phyloP scores from a whole-genome alignment of 306 rosid species.

The Hylodesmum podocarpum region DNA sequence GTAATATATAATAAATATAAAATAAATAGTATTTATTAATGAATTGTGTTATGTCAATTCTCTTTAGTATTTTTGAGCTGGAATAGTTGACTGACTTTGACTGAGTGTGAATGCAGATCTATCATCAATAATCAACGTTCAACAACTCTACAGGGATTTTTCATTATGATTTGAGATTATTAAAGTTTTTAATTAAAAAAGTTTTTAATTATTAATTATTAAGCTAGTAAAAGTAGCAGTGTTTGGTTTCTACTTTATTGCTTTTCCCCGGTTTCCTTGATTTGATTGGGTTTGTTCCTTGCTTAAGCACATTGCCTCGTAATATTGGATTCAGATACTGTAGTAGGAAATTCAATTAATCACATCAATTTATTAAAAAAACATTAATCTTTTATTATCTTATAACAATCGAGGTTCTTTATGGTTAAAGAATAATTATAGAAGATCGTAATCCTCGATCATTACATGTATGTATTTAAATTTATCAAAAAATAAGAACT shows the following conservation, averaged over 20 bases:
- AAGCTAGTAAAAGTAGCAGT: conserved; percentile 18
- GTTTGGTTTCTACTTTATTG: conserved; percentile 6
- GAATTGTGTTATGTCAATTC: background rate
- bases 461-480: background rate
- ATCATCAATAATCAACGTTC: background rate
- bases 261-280: background rate
- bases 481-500: too few relatives aligned
- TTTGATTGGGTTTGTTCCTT: conserved; percentile 13
- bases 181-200: background rate
- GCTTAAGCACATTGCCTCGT: background rate
- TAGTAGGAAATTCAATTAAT: too few relatives aligned
- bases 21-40: background rate
- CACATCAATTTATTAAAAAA: too few relatives aligned
- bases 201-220: background rate
- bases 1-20: background rate
- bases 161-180: background rate
- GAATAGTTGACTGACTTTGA: conserved; percentile 25
- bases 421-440: too few relatives aligned
- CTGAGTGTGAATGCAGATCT: background rate
- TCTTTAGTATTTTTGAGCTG: background rate
- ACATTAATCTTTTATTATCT: too few relatives aligned
- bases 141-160: background rate
- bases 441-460: background rate
- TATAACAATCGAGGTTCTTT: too few relatives aligned
- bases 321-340: background rate